Base-by-base conservation (phyloP, 441 rosid genomes). In the Populus hybrid region DNA sequence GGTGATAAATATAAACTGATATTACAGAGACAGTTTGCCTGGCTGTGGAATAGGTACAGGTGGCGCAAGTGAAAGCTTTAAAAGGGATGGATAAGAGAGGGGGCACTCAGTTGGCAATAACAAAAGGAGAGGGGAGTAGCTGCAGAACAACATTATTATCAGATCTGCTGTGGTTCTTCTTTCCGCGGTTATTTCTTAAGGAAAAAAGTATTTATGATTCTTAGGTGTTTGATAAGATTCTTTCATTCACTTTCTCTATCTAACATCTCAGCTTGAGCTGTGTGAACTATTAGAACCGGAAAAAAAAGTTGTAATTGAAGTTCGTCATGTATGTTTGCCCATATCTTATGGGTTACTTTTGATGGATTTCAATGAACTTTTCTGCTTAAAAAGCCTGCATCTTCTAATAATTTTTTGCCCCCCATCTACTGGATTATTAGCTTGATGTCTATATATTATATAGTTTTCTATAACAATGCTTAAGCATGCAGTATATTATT, bases 31-130 rank as follows among this genome's bases (percentile, higher is more conserved):
- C 89, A 88, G 93, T 89, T 81, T 89, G 93, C 78, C 86, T 90
- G 94, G 90, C 90, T 82, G 90, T 89, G 82, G 89, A 90, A 79
- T 86, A 85, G 88, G 89, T 78, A 69, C 84, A 79, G 79, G 63
- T 67, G 89, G 86, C 40, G 71, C 69, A 61, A 87, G 77, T 35
- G 86, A 79, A 33, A 72, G 81, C 83, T 35, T 86, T 40, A 81
- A 83, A 69, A 84, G 73, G 79, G 76, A 68, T 79, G 83, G 84
- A 26, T 76, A 64, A 76, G 77, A 36, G 35, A 21, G 24, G 63
- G 29, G 50, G 23, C 40, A 11, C 35, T 65, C 26, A 64, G 76
- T 23, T 68, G 85, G 74, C 81, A 81, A 78, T 66, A 79, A 73
- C 78, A 64, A 45, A 42, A 80, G 72, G 72, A 20, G 40, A 65